Base-by-base conservation (phyloP, 805 yeast species). In the Saccharomycopsis schoenii region DNA sequence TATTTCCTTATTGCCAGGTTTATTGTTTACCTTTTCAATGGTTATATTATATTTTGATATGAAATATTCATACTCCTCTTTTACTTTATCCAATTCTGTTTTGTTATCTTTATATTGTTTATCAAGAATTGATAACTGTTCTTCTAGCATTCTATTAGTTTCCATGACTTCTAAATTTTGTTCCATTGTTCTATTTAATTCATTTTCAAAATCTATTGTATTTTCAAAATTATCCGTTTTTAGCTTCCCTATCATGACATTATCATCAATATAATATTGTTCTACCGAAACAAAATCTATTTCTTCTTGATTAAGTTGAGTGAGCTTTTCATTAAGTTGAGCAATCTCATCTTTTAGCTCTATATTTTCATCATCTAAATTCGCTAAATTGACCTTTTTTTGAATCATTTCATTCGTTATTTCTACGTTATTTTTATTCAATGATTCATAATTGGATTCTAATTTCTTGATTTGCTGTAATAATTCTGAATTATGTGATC, bases 401-500 rank as follows among this genome's bases (percentile, higher is more conserved):
- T 83, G 83, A 40, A 93, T 90, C 84, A 94, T 83, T 66, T 85
- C 89, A 72, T 92, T 93, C 3, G 96, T 96, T 43, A 91, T 82
- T 60, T 83, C 87, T 36, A 91, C 82, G 71, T 94, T 97, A 68
- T 92, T 97, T 63, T 82, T 78, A 69, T 89, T 90, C 62, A 93
- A 74, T 1, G 82, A 75, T 2, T 86, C 82, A 68, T 85, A 84
- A 24, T 85, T 81, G 17, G 83, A 77, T 71, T 90, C 96, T 43
- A 91, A 76, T 62, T 83, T 80, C 68, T 88, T 80, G 58, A 90
- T 85, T 65, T 89, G 89, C 65, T 83, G 81, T 25, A 89, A 80
- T 60, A 93, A 75, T 64, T 83, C 82, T 12, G 89, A 89, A 71
- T 93, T 93, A 58, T 83, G 77, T 4, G 81, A 72, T 62, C 85